A percentile compares a stretch with the other conserved stretches of the same genome.
Conservation (phyloP, 805 yeast species). For the Ogataea zsoltii region DNA sequence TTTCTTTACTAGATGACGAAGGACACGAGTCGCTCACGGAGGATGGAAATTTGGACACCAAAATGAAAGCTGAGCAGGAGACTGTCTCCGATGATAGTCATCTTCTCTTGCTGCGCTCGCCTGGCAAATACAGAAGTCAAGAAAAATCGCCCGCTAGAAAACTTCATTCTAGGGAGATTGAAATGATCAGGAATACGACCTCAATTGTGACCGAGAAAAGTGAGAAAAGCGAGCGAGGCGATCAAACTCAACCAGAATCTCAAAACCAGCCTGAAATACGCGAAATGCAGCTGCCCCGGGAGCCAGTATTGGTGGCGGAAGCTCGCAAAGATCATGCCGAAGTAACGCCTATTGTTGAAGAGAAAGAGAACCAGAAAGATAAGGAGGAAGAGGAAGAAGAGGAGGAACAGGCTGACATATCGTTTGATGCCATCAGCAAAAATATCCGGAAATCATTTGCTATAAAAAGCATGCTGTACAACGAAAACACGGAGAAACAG, state of each 20-base stretch:
- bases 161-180: slow-evolving; percentile 20
- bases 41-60: neutral
- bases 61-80: neutral
- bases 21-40: neutral
- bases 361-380: neutral
- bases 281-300: neutral
- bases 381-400: slow-evolving; percentile 3
- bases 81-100: slow-evolving; percentile 9
- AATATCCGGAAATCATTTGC: slow-evolving; percentile 35
- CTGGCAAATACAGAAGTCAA: slow-evolving; percentile 19
- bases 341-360: neutral
- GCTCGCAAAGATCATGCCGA: neutral
- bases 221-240: neutral
- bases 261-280: neutral
- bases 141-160: slow-evolving; percentile 21
- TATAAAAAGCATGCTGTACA: slow-evolving; percentile 18
- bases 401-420: slow-evolving; percentile 20
- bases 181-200: slow-evolving; percentile 19
- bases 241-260: neutral
- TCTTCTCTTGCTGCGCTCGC: slow-evolving; percentile 25
- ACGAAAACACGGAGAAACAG: slow-evolving; percentile 6
- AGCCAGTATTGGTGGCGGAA: neutral
- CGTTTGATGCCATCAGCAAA: slow-evolving; percentile 33
- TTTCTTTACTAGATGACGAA: slow-evolving; percentile 11
- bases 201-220: slow-evolving; percentile 11